These are phyloP conservation scores for Podaxis sp. DNA, from an alignment of 768 basidiomycete genomes.

Conservation along the genomic window DNA sequence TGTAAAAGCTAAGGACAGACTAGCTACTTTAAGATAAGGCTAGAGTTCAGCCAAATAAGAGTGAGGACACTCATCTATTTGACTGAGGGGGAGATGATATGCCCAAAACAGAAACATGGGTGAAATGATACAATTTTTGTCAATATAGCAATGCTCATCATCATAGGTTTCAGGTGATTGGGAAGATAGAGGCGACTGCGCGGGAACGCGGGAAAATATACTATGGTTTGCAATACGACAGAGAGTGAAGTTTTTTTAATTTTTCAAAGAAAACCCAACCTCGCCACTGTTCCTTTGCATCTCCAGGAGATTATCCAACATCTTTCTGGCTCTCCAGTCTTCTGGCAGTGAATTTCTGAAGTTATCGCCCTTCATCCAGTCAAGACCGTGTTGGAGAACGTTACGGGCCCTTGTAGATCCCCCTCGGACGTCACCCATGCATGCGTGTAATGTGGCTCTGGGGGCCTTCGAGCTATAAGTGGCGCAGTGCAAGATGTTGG, in stretches of 20 bases:
- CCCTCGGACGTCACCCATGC: conserved; percentile 60
- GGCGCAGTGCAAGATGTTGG: conserved; percentile 76
- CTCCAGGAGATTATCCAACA: conserved; percentile 57
- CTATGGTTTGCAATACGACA: not conserved
- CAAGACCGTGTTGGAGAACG: conserved; percentile 70
- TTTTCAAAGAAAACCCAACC: conserved; percentile 8
- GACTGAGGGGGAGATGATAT: too few species aligned
- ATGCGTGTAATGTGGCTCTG: conserved; percentile 70
- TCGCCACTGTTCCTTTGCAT: conserved; percentile 39
- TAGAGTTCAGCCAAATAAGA: too few species aligned
- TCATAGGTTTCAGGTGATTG: too few species aligned
- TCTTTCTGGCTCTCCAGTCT: conserved; percentile 40
- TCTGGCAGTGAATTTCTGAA: conserved; percentile 47
- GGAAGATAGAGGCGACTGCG: not conserved
- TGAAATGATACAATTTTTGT: too few species aligned
- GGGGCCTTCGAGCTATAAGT: conserved; percentile 48
- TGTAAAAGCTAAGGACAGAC: too few species aligned
- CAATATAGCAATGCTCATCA: too few species aligned
- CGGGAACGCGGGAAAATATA: not conserved
- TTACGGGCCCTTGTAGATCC: conserved; percentile 66
- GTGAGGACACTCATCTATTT: too few species aligned
- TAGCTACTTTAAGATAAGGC: too few species aligned
- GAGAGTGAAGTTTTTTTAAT: not conserved
- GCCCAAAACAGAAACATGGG: too few species aligned
- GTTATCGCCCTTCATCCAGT: conserved; percentile 59